These are phyloP conservation scores for Metarhizium humberi DNA, from an alignment of 2,329 filamentous ascomycete genomes.

Conservation along the genomic window DNA sequence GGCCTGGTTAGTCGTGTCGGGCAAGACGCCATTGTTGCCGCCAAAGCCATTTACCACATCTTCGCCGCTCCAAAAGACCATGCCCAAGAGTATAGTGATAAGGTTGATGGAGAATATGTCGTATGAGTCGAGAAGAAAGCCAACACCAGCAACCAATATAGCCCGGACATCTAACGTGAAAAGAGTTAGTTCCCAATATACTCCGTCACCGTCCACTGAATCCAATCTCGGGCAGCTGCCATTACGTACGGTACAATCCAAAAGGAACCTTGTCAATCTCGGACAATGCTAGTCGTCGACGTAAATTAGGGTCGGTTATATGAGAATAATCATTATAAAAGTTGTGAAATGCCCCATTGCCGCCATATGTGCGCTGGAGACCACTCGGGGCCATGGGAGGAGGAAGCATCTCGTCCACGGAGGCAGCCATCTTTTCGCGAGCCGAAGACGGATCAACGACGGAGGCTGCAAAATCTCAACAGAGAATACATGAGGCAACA, in stretches of 20 bases:
- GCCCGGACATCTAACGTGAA: constrained; percentile 51
- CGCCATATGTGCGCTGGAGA: constrained; percentile 42
- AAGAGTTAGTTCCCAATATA: not conserved
- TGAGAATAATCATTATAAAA: constrained; percentile 62
- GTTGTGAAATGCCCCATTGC: constrained; percentile 64
- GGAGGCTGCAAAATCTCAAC: constrained; percentile 5
- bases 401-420: constrained; percentile 29
- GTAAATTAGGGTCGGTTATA: constrained; percentile 64
- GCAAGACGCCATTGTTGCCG: constrained; percentile 47
- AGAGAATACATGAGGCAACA: constrained; percentile 17
- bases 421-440: constrained; percentile 17
- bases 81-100: constrained; percentile 60
- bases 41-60: constrained; percentile 35
- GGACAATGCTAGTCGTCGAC: constrained; percentile 64
- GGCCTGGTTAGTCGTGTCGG: constrained; percentile 57
- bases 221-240: not conserved
- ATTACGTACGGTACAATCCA: constrained; percentile 52
- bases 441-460: constrained; percentile 7
- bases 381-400: constrained; percentile 27
- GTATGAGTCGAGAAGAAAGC: constrained; percentile 79
- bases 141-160: constrained; percentile 67
- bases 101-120: constrained; percentile 75
- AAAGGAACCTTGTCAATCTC: constrained; percentile 75
- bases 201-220: not conserved
- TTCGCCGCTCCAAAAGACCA: constrained; percentile 61